Conservation (phyloP, 2,329 filamentous ascomycete species). For the Penicillium sp. region DNA sequence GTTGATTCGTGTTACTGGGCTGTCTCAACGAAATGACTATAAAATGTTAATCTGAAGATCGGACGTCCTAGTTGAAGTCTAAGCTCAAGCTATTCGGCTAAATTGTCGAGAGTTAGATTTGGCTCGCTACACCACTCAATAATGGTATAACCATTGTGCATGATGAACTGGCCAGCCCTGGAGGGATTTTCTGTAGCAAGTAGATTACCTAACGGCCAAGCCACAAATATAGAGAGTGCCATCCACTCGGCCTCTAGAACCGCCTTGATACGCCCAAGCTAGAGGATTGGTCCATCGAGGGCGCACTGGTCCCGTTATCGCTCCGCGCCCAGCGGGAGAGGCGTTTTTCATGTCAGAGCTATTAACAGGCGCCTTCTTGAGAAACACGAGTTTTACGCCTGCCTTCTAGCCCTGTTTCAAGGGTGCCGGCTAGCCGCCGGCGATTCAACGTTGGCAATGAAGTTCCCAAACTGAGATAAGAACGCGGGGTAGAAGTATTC, state of each 20-base stretch:
- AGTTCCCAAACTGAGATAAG: not conserved
- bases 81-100: not conserved
- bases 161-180: not conserved
- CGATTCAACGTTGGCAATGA: not conserved
- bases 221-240: not conserved
- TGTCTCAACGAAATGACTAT: no score
- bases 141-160: no score
- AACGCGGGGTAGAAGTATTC: not conserved
- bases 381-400: conserved; percentile 1
- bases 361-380: conserved; percentile 8
- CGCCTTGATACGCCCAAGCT: conserved; percentile 1
- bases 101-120: not conserved
- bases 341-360: conserved; percentile 17
- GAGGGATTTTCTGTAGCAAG: not conserved
- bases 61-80: not conserved
- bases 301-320: conserved; percentile 7
- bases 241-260: not conserved
- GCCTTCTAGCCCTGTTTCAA: not conserved
- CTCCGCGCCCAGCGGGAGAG: conserved; percentile 17
- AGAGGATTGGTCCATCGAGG: conserved; percentile 1
- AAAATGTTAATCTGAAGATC: not conserved
- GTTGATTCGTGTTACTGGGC: not conserved
- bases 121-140: not conserved
- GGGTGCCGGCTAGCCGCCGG: not conserved
- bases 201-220: conserved; percentile 7